phyloP scores from a whole-genome alignment of 1,284 basidiomycete genomes.

The Trichosporon coremiiforme region DNA sequence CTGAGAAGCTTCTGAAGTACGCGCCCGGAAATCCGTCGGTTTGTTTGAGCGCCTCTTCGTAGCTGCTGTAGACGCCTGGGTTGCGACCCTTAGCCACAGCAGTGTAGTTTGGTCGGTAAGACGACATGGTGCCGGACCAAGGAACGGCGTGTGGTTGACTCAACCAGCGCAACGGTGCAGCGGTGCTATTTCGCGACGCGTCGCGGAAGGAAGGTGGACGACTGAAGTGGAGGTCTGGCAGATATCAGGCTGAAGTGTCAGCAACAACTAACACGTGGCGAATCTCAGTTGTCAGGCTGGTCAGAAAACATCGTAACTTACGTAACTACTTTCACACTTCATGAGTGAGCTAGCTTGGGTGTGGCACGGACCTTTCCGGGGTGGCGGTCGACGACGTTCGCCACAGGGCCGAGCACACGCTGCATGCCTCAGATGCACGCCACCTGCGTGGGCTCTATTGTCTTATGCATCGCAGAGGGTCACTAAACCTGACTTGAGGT shows the following conservation, averaged over 20 bases:
- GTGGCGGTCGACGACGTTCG: background rate
- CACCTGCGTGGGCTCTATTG: conserved; percentile 16
- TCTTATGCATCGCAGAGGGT: background rate
- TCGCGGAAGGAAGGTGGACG: background rate
- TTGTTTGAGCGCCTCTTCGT: background rate
- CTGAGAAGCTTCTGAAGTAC: background rate
- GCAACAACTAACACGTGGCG: background rate
- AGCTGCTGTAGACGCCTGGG: conserved; percentile 2
- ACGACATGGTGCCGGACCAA: background rate
- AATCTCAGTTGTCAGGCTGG: background rate
- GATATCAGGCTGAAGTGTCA: background rate
- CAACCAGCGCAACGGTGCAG: background rate
- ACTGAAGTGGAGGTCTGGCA: background rate
- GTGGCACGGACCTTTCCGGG: conserved; percentile 11
- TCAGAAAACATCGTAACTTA: background rate
- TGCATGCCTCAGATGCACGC: conserved; percentile 12
- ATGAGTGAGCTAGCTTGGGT: background rate
- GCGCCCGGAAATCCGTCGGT: background rate
- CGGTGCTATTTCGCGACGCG: background rate
- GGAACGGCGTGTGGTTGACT: background rate
- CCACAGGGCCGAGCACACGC: conserved; percentile 12
- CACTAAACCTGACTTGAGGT: background rate
- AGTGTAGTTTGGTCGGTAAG: background rate
- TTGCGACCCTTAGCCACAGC: background rate
- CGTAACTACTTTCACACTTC: background rate